Evolutionary conservation across 1,139 yeast species (phyloP).

Genomic region (Blastobotrys buckinghamii): DNA sequence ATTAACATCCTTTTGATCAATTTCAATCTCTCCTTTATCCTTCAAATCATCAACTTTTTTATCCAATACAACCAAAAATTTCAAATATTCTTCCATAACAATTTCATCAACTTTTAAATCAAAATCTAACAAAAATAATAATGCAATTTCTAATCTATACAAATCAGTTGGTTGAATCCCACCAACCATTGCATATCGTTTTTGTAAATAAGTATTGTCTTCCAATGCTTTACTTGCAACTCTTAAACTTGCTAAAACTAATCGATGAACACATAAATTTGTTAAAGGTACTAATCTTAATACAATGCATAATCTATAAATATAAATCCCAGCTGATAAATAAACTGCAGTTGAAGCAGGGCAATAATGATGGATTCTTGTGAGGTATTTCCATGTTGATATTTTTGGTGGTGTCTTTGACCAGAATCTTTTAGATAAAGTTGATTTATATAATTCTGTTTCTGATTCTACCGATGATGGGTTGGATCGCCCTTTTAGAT

Average conservation of each 20-base stretch:
- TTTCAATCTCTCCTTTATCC: not conserved
- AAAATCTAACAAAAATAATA: constrained; percentile 38
- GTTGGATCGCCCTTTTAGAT: constrained; percentile 6
- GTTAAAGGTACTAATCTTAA: constrained; percentile 35
- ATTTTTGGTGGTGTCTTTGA: constrained; percentile 36
- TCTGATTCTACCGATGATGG: not conserved
- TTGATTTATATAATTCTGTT: constrained; percentile 3
- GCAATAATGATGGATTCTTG: constrained; percentile 40
- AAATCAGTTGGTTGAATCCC: constrained; percentile 44
- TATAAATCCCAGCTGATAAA: constrained; percentile 35
- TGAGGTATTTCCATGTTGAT: constrained; percentile 34
- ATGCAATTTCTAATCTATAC: constrained; percentile 43
- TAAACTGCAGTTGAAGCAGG: constrained; percentile 41
- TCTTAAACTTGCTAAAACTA: constrained; percentile 44
- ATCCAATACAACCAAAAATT: constrained; percentile 11
- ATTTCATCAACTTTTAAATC: constrained; percentile 32
- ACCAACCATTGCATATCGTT: constrained; percentile 47
- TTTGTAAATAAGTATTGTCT: constrained; percentile 47
- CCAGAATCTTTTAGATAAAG: constrained; percentile 35
- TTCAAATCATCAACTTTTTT: not conserved
- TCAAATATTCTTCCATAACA: constrained; percentile 25
- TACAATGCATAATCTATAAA: constrained; percentile 33
- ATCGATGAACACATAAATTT: constrained; percentile 41
- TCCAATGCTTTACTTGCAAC: constrained; percentile 48
- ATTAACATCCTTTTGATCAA: not conserved